Evolutionary conservation across 2,329 filamentous ascomycete species (phyloP), one percentile per base, ranked within the genome.

Genomic region (Aschersonia sp.): DNA sequence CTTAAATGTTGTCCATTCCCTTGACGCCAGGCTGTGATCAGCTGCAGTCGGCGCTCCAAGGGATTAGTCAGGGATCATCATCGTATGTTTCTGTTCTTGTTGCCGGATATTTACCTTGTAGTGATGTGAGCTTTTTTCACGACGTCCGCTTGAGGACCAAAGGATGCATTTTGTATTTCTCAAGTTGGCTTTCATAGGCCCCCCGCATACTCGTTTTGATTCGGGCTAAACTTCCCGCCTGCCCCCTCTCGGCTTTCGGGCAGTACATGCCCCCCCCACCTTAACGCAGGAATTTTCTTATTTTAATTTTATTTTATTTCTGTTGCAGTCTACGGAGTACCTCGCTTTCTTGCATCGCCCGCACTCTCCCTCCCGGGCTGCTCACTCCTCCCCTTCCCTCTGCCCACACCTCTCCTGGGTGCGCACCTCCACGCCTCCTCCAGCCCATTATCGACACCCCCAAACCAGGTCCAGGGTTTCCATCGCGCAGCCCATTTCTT

Each of bases 401-500:
- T 58, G 54, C 55, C 55, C 60, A 63, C 61, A 60, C 62, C 59
- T 61, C 62, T 59, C 53, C 56, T 51, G 50, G 56, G 55, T 58
- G 49, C 56, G 54, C 59, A 55, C 56, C 60, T 64, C 61, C 63
- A 65, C 63, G 59, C 63, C 63, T 65, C 63, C 56, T 58, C 55
- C 58, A 61, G 57, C 59, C 58, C 61, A 65, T 65, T 66, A 66
- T 65, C 63, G 64, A 66, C 63, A 66, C 63, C 61, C 63, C 63
- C 63, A 50, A 57, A 54, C 55, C 54, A 57, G 54, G 55, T 55
- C 55, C 55, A 54, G 54, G 55, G 54, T 55, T 57, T 56, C 53
- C 53, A 51, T 55, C 49, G 50, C 51, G 51, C 49, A 52, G 48
- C 50, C 47, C 46, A 47, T 42, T 44, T 45, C 47, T 52, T 38